These are phyloP conservation scores for Neurospora crassa DNA, from an alignment of 2,329 filamentous ascomycete species.

Conservation along the genomic window DNA sequence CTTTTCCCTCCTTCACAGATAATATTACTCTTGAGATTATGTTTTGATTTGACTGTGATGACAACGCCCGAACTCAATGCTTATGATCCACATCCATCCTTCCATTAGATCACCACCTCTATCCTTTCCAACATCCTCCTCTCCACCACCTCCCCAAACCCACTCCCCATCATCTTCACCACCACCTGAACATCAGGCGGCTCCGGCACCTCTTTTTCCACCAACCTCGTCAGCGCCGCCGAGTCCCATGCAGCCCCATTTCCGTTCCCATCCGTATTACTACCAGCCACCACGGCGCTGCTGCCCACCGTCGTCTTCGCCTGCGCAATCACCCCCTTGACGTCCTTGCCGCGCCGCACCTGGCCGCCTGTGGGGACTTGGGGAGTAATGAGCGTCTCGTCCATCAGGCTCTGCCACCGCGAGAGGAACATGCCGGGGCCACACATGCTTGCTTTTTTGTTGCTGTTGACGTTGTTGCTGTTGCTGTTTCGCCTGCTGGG, in stretches of 20 bases:
- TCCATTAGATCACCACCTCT: no score
- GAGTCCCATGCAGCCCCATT: constrained; percentile 8
- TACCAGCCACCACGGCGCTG: constrained; percentile 12
- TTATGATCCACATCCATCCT: no score
- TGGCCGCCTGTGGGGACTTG: constrained; percentile 35
- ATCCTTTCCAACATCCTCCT: constrained; percentile 1
- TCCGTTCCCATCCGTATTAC: constrained; percentile 1
- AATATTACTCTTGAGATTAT: no score
- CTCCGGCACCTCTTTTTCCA: constrained; percentile 22
- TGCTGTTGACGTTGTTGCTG: background rate
- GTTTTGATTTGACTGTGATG: no score
- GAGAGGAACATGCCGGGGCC: constrained; percentile 66
- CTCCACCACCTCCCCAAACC: constrained; percentile 25
- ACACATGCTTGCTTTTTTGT: constrained; percentile 28
- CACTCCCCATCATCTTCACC: constrained; percentile 28
- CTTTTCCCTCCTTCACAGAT: background rate
- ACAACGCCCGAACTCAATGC: no score
- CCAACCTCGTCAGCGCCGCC: constrained; percentile 15
- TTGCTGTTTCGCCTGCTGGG: constrained; percentile 10
- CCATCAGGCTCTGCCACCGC: constrained; percentile 62
- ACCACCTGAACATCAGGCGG: constrained; percentile 34
- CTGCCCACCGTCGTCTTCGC: constrained; percentile 32
- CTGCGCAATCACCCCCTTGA: constrained; percentile 32
- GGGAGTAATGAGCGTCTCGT: constrained; percentile 61
- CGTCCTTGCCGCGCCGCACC: constrained; percentile 43